Evolutionary conservation across 768 basidiomycete genomes (phyloP).

Genomic region (Vishniacozyma victoriae): DNA sequence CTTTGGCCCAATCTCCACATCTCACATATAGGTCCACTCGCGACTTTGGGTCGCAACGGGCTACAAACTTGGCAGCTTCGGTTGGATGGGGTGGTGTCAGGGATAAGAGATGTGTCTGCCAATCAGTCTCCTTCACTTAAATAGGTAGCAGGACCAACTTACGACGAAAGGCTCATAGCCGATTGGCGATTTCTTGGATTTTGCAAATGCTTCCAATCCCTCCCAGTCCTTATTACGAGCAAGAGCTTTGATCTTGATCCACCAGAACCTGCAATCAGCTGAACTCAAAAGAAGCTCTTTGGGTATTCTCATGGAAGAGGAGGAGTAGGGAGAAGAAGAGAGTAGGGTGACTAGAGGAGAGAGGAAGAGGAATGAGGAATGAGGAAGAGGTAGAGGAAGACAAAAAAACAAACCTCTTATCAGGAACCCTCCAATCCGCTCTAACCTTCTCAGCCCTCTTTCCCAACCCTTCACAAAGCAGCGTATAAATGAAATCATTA

Average conservation of each 20-base stretch:
- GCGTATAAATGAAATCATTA: slow-evolving; percentile 75
- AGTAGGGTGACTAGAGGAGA: no score
- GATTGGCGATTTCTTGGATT: slow-evolving; percentile 83
- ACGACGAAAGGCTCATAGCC: slow-evolving; percentile 67
- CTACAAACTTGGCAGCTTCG: slow-evolving; percentile 68
- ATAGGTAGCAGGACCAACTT: slow-evolving; percentile 8
- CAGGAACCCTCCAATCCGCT: slow-evolving; percentile 85
- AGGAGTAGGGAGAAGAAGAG: no score
- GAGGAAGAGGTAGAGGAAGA: not conserved
- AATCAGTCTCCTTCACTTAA: not conserved
- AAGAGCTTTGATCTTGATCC: slow-evolving; percentile 78
- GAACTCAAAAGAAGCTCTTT: not conserved
- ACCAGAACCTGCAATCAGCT: slow-evolving; percentile 98
- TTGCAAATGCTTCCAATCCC: slow-evolving; percentile 74
- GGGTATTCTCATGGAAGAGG: not conserved
- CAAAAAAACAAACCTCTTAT: slow-evolving; percentile 65
- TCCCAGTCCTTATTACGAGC: slow-evolving; percentile 78
- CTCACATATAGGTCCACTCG: slow-evolving; percentile 80
- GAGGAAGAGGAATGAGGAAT: no score
- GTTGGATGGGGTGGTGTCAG: slow-evolving; percentile 54
- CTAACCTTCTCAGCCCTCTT: slow-evolving; percentile 87
- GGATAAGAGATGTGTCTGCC: slow-evolving; percentile 37
- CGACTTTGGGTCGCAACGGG: slow-evolving; percentile 74
- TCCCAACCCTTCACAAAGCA: slow-evolving; percentile 68
- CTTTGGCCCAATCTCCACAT: slow-evolving; percentile 84